Evolutionary conservation across 2,329 filamentous ascomycete species (phyloP).

Genomic region (Aspergillus felis): DNA sequence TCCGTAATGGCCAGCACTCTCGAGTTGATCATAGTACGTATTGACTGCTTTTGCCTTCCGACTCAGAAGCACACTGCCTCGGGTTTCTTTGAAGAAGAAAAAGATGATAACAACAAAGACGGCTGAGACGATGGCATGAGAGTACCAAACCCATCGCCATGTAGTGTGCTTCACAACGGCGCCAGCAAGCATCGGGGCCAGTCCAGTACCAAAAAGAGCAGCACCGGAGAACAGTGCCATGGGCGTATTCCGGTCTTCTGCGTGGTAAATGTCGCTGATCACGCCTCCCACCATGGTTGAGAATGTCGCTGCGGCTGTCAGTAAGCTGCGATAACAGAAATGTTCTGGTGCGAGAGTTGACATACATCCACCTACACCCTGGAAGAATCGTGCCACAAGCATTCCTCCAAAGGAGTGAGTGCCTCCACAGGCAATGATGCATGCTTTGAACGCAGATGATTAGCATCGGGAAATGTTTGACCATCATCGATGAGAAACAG

Average conservation of each 20-base stretch:
- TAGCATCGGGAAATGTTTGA: background rate
- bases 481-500: background rate
- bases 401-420: conserved; percentile 68
- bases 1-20: conserved; percentile 59
- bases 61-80: conserved; percentile 74
- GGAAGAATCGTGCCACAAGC: conserved; percentile 69
- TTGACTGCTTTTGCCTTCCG: conserved; percentile 72
- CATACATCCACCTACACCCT: conserved; percentile 71
- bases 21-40: conserved; percentile 70
- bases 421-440: conserved; percentile 69
- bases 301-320: conserved; percentile 51
- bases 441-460: conserved; percentile 34
- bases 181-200: conserved; percentile 69
- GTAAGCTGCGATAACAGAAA: background rate
- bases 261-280: conserved; percentile 78
- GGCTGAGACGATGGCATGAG: conserved; percentile 69
- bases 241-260: conserved; percentile 74
- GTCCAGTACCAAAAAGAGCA: conserved; percentile 73
- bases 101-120: conserved; percentile 62
- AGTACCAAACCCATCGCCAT: conserved; percentile 89
- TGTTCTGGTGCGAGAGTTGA: conserved; percentile 18
- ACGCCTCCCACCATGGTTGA: conserved; percentile 92
- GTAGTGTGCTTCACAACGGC: conserved; percentile 63
- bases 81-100: conserved; percentile 73
- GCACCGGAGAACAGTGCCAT: conserved; percentile 85